Evolutionary conservation across 139 green algal species (phyloP).

Genomic region (Zygnema circumcarinatum): DNA sequence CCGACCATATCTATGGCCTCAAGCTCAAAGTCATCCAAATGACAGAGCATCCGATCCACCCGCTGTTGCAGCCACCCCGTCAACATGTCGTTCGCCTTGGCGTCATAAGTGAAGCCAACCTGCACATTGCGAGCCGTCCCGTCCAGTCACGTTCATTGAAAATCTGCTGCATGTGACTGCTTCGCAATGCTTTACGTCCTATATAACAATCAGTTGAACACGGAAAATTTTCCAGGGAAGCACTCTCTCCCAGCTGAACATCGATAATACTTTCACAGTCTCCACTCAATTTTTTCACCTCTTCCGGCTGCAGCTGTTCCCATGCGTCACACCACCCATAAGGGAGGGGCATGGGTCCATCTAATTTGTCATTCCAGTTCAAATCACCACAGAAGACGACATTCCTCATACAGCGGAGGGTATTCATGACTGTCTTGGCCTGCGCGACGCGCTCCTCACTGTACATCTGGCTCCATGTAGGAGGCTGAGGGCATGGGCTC

Average conservation of each 20-base stretch:
- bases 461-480: constrained; percentile 48
- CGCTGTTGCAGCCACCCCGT: constrained; percentile 46
- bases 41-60: constrained; percentile 58
- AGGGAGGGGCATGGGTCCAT: constrained; percentile 57
- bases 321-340: constrained; percentile 60
- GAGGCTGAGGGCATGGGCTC: constrained; percentile 43
- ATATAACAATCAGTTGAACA: not conserved
- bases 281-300: constrained; percentile 14
- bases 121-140: not conserved
- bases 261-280: not conserved
- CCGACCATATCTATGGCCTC: constrained; percentile 61
- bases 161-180: not conserved
- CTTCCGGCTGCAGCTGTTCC: constrained; percentile 32
- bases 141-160: not conserved
- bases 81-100: constrained; percentile 60
- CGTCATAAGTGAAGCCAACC: constrained; percentile 62
- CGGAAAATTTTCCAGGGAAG: not conserved
- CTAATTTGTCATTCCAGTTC: constrained; percentile 64
- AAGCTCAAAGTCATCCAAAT: constrained; percentile 52
- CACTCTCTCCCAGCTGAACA: not conserved
- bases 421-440: constrained; percentile 30
- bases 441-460: constrained; percentile 47
- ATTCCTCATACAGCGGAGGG: constrained; percentile 14
- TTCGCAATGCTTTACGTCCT: not conserved
- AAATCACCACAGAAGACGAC: constrained; percentile 65